These are phyloP conservation scores for Hypoxylon sp. DNA, from an alignment of 2,329 filamentous ascomycete species.

Conservation along the genomic window DNA sequence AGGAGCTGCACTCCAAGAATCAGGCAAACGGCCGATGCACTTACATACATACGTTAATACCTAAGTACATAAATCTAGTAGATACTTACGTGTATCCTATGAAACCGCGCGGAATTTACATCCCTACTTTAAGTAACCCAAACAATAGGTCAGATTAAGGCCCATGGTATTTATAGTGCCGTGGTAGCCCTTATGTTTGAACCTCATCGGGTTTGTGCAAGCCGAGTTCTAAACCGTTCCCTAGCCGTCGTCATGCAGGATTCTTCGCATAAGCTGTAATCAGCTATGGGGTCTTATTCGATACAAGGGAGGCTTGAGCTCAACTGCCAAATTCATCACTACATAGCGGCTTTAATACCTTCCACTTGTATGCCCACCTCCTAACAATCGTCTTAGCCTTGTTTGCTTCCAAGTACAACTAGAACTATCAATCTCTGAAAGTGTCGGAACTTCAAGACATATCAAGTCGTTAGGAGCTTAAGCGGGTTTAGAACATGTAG, in stretches of 20 bases:
- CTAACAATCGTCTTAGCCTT: not conserved
- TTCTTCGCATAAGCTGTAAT: no score
- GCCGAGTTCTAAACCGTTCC: no score
- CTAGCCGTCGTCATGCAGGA: no score
- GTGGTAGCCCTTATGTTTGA: no score
- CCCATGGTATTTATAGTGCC: no score
- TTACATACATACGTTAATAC: conserved; percentile 2
- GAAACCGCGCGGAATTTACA: not conserved
- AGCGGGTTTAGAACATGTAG: not conserved
- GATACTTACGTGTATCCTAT: conserved; percentile 1
- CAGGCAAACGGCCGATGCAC: not conserved
- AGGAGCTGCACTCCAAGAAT: not conserved
- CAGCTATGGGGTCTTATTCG: no score
- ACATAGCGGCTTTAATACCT: not conserved
- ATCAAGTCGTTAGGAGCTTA: not conserved
- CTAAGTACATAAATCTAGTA: not conserved
- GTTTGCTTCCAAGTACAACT: not conserved
- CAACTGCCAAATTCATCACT: not conserved
- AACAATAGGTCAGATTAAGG: no score
- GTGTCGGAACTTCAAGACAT: not conserved
- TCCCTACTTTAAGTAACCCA: not conserved
- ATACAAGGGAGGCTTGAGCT: not conserved
- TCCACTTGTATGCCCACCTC: not conserved
- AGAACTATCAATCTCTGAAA: no score
- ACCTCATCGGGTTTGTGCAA: no score